Evolutionary conservation across 257 asterid species (phyloP).

Genomic region (Ocimum tenuiflorum): DNA sequence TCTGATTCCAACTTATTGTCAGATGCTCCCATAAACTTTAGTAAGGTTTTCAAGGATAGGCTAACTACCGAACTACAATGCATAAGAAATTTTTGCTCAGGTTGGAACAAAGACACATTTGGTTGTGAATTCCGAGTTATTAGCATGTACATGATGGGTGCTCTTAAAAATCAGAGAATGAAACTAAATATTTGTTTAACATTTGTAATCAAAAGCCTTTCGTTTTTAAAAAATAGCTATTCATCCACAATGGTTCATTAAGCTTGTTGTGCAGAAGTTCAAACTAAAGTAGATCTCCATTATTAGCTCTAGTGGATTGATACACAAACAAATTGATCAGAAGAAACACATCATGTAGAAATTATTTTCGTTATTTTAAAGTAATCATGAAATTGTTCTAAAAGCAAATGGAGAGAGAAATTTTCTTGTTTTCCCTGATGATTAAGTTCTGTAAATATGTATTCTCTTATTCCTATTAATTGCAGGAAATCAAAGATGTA

Average conservation of each 20-base stretch:
- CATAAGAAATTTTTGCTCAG: not conserved
- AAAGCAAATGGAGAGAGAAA: not conserved
- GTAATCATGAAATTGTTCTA: not conserved
- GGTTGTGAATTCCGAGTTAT: too few species aligned
- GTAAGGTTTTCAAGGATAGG: not conserved
- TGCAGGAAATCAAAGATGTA: not conserved
- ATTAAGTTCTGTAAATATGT: not conserved
- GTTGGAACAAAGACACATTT: too few species aligned
- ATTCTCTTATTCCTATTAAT: not conserved
- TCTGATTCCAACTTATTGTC: not conserved
- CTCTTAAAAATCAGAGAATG: not conserved
- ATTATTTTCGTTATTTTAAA: not conserved
- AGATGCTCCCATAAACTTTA: not conserved
- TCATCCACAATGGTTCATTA: not conserved
- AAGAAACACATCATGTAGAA: not conserved
- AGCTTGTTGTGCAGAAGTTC: not conserved
- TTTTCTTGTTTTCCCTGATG: not conserved
- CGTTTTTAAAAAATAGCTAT: not conserved
- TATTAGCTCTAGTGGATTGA: not conserved
- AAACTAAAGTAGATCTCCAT: not conserved
- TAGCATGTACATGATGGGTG: not conserved
- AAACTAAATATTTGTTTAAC: not conserved
- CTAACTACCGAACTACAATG: not conserved
- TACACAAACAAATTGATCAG: not conserved
- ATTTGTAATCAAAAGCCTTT: not conserved